phyloP scores from a whole-genome alignment of 176 grass and related monocot genomes.

The Oryza punctata region DNA sequence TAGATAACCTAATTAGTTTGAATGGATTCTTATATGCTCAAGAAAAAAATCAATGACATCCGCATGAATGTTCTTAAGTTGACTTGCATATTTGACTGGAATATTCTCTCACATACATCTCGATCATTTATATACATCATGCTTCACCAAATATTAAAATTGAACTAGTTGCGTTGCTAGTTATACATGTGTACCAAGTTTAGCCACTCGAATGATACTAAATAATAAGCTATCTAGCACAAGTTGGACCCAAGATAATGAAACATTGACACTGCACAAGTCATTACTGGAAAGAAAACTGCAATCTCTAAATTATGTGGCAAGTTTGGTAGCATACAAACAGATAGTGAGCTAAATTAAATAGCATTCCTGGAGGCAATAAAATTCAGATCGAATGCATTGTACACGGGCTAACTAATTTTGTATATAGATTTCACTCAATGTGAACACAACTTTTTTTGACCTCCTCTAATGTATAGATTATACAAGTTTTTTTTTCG shows the following conservation, averaged over 20 bases:
- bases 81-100: conserved; percentile 40
- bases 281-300: not conserved
- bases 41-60: conserved; percentile 6
- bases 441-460: not conserved
- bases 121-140: conserved; percentile 5
- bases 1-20: conserved; percentile 18
- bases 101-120: conserved; percentile 45
- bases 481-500: not conserved
- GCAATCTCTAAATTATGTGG: conserved; percentile 6
- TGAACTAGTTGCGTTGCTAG: not conserved
- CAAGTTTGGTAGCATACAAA: conserved; percentile 26
- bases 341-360: conserved; percentile 3
- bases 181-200: conserved; percentile 39
- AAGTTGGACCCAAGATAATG: conserved; percentile 29
- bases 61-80: conserved; percentile 25
- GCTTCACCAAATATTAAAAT: not conserved
- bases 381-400: conserved; percentile 20
- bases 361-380: not conserved
- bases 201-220: conserved; percentile 31
- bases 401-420: conserved; percentile 26
- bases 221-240: conserved; percentile 11
- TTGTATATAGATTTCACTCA: not conserved
- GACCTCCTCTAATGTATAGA: not conserved
- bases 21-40: conserved; percentile 17
- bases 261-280: not conserved